A percentile compares a stretch with the other conserved stretches of the same genome.
phyloP scores from a whole-genome alignment of 139 green algal genomes.

The Pleodorina starrii region DNA sequence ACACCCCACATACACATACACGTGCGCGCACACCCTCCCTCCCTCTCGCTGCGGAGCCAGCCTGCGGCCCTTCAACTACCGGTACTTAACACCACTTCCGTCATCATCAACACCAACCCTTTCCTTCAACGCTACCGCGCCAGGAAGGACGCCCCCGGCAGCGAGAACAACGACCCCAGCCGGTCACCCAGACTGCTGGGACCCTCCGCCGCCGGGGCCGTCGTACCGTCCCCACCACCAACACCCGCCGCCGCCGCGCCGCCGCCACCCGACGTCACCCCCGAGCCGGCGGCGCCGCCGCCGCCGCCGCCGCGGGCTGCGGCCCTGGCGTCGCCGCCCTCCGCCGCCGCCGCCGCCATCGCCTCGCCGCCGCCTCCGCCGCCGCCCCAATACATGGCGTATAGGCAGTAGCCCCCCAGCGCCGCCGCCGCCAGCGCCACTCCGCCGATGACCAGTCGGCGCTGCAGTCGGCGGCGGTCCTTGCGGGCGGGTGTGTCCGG shows the following conservation, averaged over 20 bases:
- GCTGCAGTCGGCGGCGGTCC: constrained; percentile 43
- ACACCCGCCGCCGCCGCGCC: neutral
- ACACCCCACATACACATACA: too few relatives aligned
- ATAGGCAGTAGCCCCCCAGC: constrained; percentile 22
- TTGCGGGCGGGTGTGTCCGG: constrained; percentile 59
- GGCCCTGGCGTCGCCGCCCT: too few relatives aligned
- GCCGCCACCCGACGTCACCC: neutral
- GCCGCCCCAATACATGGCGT: neutral
- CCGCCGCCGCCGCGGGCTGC: neutral
- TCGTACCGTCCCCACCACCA: neutral
- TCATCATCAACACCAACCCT: too few relatives aligned
- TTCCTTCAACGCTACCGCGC: neutral
- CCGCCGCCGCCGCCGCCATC: neutral
- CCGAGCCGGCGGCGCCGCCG: neutral
- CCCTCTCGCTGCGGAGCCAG: too few relatives aligned
- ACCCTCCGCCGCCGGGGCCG: neutral
- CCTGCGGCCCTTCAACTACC: too few relatives aligned
- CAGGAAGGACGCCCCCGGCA: constrained; percentile 3
- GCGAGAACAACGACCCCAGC: neutral
- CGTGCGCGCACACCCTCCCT: too few relatives aligned
- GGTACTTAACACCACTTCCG: too few relatives aligned
- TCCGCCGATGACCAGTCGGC: neutral
- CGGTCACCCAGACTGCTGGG: neutral
- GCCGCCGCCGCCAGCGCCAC: neutral
- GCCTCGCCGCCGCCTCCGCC: too few relatives aligned